Base-by-base conservation (phyloP, 257 asterid species). In the Solanum etuberosum region DNA sequence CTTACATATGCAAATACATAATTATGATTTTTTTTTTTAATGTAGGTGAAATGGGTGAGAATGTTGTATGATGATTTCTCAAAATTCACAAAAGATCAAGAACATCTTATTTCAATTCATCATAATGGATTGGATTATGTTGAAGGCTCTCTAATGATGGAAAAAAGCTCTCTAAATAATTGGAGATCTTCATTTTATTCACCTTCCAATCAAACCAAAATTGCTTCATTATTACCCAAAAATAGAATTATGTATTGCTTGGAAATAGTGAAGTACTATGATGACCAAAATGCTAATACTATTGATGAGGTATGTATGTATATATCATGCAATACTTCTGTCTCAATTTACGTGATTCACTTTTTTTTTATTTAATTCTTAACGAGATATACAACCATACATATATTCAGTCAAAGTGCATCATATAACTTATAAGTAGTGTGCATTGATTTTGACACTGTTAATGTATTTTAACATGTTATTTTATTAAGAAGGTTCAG, bases 21-120 rank as follows among this genome's bases (percentile, higher is more conserved):
- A 51, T n/a, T 4, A 29, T 72, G 15, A 20, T 23, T 20, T 6
- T 32, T 3, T 8, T 65, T 32, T 21, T 34, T 42, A 9, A 38
- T 43, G 12, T 46, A 93, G 95, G 93, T 89, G 74, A 93, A 92
- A 88, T 92, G 96, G 96, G 81, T 92, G 76, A 88, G 93, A 83
- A 31, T 93, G 89, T 31, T 93, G 2, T 93, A 93, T 81, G 86
- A 21, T 34, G 92, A 92, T 83, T 93, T 93, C 86, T 42, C 91
- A 11, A 65, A 5, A 20, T 93, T 93, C 84, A 89, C 94, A 29
- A 89, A 88, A 83, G 95, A 93, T 63, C 92, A 93, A 91, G 94
- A 93, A 67, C 73, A 88, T 77, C 87, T 93, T 13, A 93, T 87
- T 16, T 87, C 89, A 87, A 84, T 72, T 68, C 72, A 65, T 20